Conservation (phyloP, 2,329 filamentous ascomycete species). For the Colletotrichum incanum region DNA sequence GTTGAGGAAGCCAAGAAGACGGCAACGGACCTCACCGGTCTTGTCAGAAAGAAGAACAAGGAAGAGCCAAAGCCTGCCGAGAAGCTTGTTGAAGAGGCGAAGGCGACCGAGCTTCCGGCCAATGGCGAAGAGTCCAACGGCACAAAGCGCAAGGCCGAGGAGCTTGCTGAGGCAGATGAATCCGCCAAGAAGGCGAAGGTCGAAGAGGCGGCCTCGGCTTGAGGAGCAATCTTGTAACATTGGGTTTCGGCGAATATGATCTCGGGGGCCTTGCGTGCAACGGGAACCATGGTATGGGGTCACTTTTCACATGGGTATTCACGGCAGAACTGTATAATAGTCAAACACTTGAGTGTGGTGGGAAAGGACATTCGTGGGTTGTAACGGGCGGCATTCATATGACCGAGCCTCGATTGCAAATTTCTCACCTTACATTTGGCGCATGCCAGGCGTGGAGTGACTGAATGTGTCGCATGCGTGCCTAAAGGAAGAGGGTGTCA, state of each 20-base stretch:
- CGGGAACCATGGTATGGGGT: constrained; percentile 19
- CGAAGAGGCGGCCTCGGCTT: constrained; percentile 47
- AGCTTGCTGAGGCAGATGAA: constrained; percentile 53
- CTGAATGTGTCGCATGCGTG: constrained; percentile 13
- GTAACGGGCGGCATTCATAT: constrained; percentile 7
- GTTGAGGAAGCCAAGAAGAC: constrained; percentile 81
- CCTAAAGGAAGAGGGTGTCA: constrained; percentile 7
- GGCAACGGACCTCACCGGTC: constrained; percentile 81
- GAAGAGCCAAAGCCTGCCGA: constrained; percentile 48
- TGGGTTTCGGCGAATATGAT: constrained; percentile 24
- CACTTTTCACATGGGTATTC: constrained; percentile 18
- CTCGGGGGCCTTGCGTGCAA: neutral
- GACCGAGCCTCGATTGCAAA: constrained; percentile 21
- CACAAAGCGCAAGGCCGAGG: constrained; percentile 72
- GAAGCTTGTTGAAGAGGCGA: constrained; percentile 46
- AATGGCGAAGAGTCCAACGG: constrained; percentile 54
- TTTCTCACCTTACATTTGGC: constrained; percentile 1
- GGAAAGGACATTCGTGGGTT: constrained; percentile 18
- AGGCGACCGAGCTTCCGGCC: constrained; percentile 47
- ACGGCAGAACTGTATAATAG: constrained; percentile 39
- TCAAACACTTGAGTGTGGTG: constrained; percentile 14
- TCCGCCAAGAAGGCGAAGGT: constrained; percentile 54
- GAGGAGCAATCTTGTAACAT: constrained; percentile 6
- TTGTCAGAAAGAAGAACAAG: constrained; percentile 81
- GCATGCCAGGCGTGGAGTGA: constrained; percentile 8